Base-by-base conservation (phyloP, 768 basidiomycete genomes). In the Lactifluus piperatus region DNA sequence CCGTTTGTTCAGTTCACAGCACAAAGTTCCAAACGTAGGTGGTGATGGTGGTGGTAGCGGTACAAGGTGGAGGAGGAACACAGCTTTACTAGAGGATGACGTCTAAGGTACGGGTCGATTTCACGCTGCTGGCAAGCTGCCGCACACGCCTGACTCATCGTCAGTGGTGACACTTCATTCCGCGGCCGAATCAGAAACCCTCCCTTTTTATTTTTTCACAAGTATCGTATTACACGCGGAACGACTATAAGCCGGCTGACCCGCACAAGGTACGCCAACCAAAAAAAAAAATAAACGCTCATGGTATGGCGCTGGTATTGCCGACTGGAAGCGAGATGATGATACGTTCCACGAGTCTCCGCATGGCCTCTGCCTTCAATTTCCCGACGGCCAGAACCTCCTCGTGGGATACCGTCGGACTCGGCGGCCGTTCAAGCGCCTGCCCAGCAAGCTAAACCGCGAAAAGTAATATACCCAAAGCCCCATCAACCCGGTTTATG, bases 281-380 rank as follows among this genome's bases (percentile, higher is more conserved):
- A 4, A 26, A 27, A 22, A n/a, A n/a, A n/a, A n/a, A n/a, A n/a
- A n/a, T n/a, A n/a, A 51, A 34, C 30, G 30, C 8, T 26, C 8
- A 20, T 18, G 20, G 30, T 54, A 24, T 47, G 11, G 37, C 10
- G 32, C 58, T 18, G 7, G 29, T 39, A n/a, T 20, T n/a, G 20
- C 18, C 9, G 5, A 32, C 9, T 22, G 58, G 41, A n/a, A 56
- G n/a, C 34, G 54, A 56, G 20, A 47, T 43, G 51, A 88, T 80
- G 18, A 91, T 78, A 64, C 72, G 76, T 59, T 81, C 81, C 9
- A 94, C 89, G 41, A 94, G 71, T 51, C 69, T 71, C 70, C 80
- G 81, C 82, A 94, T 83, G 34, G 84, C 76, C 30, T 85, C 82
- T 3, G 83, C 87, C 70, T 88, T 90, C 66, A 77, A 72, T 65